Conservation (phyloP, 2,329 filamentous ascomycete genomes). For the Stachybotrys echinatus region DNA sequence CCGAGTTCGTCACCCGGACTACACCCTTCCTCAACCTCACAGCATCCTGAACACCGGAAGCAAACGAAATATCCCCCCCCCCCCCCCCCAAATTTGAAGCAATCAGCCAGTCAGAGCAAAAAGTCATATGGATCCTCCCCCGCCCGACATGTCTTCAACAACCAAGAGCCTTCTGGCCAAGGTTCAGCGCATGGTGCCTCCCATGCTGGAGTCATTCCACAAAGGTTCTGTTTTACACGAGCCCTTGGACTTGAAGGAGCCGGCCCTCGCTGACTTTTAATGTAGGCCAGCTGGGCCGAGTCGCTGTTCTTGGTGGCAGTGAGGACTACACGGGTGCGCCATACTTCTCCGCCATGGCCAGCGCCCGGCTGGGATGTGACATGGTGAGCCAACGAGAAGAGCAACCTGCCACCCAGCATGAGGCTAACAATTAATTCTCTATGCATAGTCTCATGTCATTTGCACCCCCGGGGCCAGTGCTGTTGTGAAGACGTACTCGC, state of each 20-base stretch:
- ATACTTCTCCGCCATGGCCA: conserved; percentile 97
- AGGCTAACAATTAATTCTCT: neutral
- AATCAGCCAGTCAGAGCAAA: too few relatives aligned
- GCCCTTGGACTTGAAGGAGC: conserved; percentile 10
- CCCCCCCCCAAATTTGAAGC: too few relatives aligned
- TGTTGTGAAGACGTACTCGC: conserved; percentile 97
- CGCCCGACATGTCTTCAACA: conserved; percentile 55
- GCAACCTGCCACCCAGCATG: neutral
- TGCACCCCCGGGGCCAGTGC: conserved; percentile 82
- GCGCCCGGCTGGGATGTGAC: conserved; percentile 81
- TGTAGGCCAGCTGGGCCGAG: conserved; percentile 83
- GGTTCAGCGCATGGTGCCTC: conserved; percentile 86
- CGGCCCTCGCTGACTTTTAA: neutral
- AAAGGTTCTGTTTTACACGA: too few relatives aligned
- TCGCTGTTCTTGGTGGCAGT: conserved; percentile 91
- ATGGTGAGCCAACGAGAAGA: conserved; percentile 54
- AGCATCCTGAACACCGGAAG: neutral
- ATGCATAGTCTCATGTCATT: conserved; percentile 79
- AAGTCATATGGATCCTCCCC: conserved; percentile 2
- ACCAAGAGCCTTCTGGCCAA: conserved; percentile 73
- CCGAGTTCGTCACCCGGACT: too few relatives aligned
- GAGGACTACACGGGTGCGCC: conserved; percentile 96
- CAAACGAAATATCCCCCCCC: too few relatives aligned
- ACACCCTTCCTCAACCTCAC: too few relatives aligned
- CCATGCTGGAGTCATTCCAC: conserved; percentile 92